Evolutionary conservation across 768 basidiomycete genomes (phyloP), one percentile per base, ranked within the genome.

Genomic region (Podaxis sp.): DNA sequence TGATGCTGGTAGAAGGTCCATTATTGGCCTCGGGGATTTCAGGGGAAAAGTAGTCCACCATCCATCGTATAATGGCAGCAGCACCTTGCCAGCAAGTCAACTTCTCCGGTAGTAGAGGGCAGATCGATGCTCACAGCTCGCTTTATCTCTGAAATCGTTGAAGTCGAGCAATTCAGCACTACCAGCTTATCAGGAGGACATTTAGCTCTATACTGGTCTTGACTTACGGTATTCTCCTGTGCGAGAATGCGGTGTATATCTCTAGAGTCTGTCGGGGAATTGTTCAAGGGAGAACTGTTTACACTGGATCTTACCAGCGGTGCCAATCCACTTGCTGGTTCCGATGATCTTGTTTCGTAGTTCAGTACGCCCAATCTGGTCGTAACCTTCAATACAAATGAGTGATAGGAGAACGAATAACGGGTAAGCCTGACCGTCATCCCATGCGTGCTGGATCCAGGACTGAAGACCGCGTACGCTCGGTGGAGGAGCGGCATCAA

Each of bases 391-490:
- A 5, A 27, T 37, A 35, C 14, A 21, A 5, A 32, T 59, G 54
- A 47, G 52, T 27, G 13, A 38, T 44, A 40, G 16, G 80, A 55
- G 44, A 9, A 46, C 28, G 25, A n/a, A 37, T 9, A 50, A 25
- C 23, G 32, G 37, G 52, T 23, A 27, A 13, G 28, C 11, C 61
- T 50, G 57, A 87, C 91, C 90, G 37, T 75, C 75, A 38, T 76
- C 72, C 94, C 94, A 97, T 2, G 93, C 93, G 58, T 80, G 76
- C 70, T 96, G 90, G 48, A 97, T 85, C 86, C 88, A 88, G 6
- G 62, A 68, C 67, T 96, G 94, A 35, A 95, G 68, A 66, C 90
- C 87, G 16, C 85, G 76, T 16, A 96, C 79, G 18, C 91, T 78
- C 1, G 93, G 94, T 1, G 81, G 73, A 9, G 74, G 72, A 3